Base-by-base conservation (phyloP, 1,284 basidiomycete species). In the Rhizopogon parksii region DNA sequence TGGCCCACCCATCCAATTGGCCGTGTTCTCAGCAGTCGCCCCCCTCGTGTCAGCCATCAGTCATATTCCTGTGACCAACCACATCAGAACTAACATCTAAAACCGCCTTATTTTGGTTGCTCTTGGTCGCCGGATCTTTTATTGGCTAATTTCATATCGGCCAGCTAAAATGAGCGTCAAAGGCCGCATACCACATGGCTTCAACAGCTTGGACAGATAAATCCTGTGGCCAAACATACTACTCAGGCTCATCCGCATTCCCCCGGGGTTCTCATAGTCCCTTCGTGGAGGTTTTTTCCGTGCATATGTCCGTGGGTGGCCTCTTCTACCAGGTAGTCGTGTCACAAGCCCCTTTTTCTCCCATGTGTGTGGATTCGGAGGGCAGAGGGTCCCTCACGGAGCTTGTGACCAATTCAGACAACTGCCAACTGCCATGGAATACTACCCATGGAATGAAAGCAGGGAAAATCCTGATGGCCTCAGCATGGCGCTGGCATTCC, bases 41-140 rank as follows among this genome's bases (percentile, higher is more conserved):
- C 15, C 40, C n/a, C 42, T 43, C 42, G 42, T 43, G 42, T 43
- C 42, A 43, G 7, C 27, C 27, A 43, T 7, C 42, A 17, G 42
- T 17, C 27, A 43, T 14, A 12, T 43, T 43, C 27, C 42, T 43
- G 42, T 43, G 27, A 32, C 15, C 40, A 27, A 40, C 40, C 25
- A 27, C 25, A 27, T 19, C 42, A 32, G 30, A 27, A 32, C 30
- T 9, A 32, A 12, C 30, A 32, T 12, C 27, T 7, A 6, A 32
- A 14, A 6, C 11, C 27, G 11, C 27, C 15, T 32, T 19, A 2
- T 19, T 42, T 43, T 14, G 2, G 15, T 15, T 17, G 36, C 25
- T 43, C 42, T 43, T 27, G 11, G 15, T 43, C 30, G 11, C 40
- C 27, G 40, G 27, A 43, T 2, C 25, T 42, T 43, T 32, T 15